Evolutionary conservation across 805 yeast genomes (phyloP), one percentile per base, ranked within the genome.

Genomic region (Teunomyces stri): DNA sequence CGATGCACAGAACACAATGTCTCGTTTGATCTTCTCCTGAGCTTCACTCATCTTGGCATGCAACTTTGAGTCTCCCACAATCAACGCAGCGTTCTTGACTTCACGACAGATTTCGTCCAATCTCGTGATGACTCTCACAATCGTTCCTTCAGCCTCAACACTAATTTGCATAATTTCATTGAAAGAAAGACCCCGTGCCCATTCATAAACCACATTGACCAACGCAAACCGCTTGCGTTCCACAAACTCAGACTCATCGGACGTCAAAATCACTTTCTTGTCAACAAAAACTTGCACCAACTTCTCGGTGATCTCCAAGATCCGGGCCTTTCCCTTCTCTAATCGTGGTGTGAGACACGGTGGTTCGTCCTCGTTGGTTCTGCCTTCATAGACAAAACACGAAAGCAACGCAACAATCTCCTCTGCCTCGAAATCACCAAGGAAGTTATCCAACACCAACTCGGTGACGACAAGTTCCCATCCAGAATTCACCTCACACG

Each of bases 1-100:
- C 48, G 96, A 87, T 3, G 98, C 97, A 64, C 98, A 94, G 68
- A 94, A 94, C 0, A 94, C 98, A 56, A 94, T 94, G 64, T 94
- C 99, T 58, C 99, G 82, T 69, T 92, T 92, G 62, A 94, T 94
- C 65, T 82, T 81, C 62, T 94, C 98, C 68, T 92, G 98, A 0
- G 97, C 97, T 46, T 81, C 85, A 16, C 82, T 76, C 94, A 94
- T 89, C 66, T 92, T 92, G 41, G 88, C 75, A 65, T 90, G 95
- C 52, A 94, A 76, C n/a, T 80, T 79, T 5, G 95, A 83, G 65
- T 94, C 97, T 46, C 99, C 99, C 60, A 94, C 88, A 57, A 94
- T 89, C 55, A 92, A 76, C 1, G 98, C 90, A 3, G 98, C 97
- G 45, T 88, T 85, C 69, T 87, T 89, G 18, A 92, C 97, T 63